A percentile compares a stretch with the other conserved stretches of the same genome.
These are phyloP conservation scores for Pholiota microspora DNA, from an alignment of 768 basidiomycete species.

Conservation along the genomic window DNA sequence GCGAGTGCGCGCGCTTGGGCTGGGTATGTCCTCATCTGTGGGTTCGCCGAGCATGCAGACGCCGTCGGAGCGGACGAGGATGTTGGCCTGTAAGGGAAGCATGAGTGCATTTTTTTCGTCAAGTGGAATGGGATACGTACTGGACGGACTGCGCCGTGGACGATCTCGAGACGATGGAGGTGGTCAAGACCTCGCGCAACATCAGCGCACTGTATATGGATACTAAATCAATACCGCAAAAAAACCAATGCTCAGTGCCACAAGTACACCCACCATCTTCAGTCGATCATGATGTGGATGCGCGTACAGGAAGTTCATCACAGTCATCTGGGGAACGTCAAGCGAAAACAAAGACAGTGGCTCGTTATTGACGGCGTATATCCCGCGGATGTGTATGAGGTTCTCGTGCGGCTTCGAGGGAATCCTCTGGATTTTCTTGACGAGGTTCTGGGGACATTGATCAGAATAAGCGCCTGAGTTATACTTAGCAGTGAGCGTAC, in stretches of 20 bases:
- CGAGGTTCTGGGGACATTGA: background rate
- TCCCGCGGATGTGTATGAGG: background rate
- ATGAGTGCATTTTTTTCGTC: background rate
- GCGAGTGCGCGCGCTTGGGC: conserved; percentile 9
- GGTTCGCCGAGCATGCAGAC: conserved; percentile 22
- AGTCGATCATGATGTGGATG: conserved; percentile 4
- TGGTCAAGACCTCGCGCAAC: conserved; percentile 19
- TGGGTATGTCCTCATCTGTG: conserved; percentile 16
- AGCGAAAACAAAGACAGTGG: background rate
- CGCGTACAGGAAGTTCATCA: background rate
- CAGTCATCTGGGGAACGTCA: background rate
- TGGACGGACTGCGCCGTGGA: conserved; percentile 20
- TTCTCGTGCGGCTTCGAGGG: background rate
- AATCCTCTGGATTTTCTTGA: conserved; percentile 1
- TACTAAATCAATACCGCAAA: too few species aligned
- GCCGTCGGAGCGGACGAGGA: conserved; percentile 20
- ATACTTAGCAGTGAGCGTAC: background rate
- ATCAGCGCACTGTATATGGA: conserved; percentile 14
- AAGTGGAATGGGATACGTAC: conserved; percentile 9
- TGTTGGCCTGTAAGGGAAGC: conserved; percentile 15
- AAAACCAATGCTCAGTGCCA: too few species aligned
- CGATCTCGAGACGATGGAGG: conserved; percentile 17
- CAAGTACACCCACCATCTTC: background rate
- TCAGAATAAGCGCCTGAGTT: background rate
- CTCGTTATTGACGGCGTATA: conserved; percentile 7